Percentiles rank a stretch among this genome's conserved stretches.
Conservation (phyloP, 495 filamentous ascomycete species). For the Aspergillus carlsbadensis region DNA sequence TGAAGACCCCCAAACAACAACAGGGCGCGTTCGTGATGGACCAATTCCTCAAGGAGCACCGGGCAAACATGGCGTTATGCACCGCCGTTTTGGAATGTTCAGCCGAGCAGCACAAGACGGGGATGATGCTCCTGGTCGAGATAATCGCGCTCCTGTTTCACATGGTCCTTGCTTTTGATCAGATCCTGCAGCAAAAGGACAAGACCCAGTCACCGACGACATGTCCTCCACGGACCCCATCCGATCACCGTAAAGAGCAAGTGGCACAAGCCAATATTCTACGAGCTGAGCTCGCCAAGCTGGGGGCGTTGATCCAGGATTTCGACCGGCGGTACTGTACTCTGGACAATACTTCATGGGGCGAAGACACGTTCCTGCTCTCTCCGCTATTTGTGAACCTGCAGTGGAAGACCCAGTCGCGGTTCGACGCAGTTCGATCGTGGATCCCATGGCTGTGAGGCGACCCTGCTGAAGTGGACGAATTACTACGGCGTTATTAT, state of each 20-base stretch:
- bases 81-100: slow-evolving; percentile 4
- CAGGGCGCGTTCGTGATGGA: background rate
- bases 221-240: background rate
- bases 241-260: slow-evolving; percentile 8
- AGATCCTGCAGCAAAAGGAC: background rate
- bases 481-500: background rate
- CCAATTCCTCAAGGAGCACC: slow-evolving; percentile 7
- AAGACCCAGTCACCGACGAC: background rate
- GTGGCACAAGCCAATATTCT: background rate
- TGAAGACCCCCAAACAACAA: background rate
- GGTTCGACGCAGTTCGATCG: slow-evolving; percentile 1
- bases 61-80: slow-evolving; percentile 5
- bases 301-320: slow-evolving; percentile 5
- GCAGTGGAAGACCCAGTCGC: slow-evolving; percentile 10
- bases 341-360: background rate
- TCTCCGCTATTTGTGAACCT: slow-evolving; percentile 8
- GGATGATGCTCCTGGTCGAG: slow-evolving; percentile 2
- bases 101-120: background rate
- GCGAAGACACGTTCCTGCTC: slow-evolving; percentile 3
- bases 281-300: slow-evolving; percentile 5
- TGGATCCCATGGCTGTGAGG: slow-evolving; percentile 14
- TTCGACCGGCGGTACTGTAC: slow-evolving; percentile 8
- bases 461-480: background rate
- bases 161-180: slow-evolving; percentile 7
- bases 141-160: slow-evolving; percentile 8